These are phyloP conservation scores for Ustanciosporium gigantosporum DNA, from an alignment of 1,284 basidiomycete genomes.

Conservation along the genomic window DNA sequence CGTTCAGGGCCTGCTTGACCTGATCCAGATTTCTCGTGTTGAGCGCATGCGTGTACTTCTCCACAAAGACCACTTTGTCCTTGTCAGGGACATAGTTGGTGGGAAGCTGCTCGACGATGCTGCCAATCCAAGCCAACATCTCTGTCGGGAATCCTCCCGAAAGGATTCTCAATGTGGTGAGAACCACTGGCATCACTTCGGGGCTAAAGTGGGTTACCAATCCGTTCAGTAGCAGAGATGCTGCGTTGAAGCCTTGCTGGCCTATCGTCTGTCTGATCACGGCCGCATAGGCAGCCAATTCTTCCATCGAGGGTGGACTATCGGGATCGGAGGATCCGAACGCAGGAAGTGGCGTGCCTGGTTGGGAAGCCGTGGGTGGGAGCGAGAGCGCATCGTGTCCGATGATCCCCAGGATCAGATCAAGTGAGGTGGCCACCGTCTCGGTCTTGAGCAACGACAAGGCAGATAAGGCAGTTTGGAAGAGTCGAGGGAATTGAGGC, in stretches of 20 bases:
- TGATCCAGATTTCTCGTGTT: constrained; percentile 24
- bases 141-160: constrained; percentile 71
- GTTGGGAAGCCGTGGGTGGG: constrained; percentile 18
- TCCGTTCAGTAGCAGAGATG: constrained; percentile 75
- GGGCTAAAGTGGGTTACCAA: constrained; percentile 78
- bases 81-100: constrained; percentile 68
- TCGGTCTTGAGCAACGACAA: constrained; percentile 65
- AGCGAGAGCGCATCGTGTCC: constrained; percentile 66
- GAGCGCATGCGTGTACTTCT: constrained; percentile 56
- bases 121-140: constrained; percentile 73
- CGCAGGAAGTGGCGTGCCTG: constrained; percentile 21
- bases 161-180: constrained; percentile 76
- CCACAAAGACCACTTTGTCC: constrained; percentile 76
- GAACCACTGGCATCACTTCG: constrained; percentile 75
- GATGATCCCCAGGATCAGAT: constrained; percentile 75
- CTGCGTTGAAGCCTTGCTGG: constrained; percentile 75
- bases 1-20: constrained; percentile 40
- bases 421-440: constrained; percentile 77
- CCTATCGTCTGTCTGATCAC: constrained; percentile 72
- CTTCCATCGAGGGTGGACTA: constrained; percentile 64
- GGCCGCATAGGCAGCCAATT: constrained; percentile 70
- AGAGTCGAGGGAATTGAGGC: constrained; percentile 62
- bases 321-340: constrained; percentile 9
- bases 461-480: constrained; percentile 41
- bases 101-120: constrained; percentile 74